These are phyloP conservation scores for Phlyctochytrium bullatum DNA, from an alignment of 192 early-diverging fungal species.

Conservation along the genomic window DNA sequence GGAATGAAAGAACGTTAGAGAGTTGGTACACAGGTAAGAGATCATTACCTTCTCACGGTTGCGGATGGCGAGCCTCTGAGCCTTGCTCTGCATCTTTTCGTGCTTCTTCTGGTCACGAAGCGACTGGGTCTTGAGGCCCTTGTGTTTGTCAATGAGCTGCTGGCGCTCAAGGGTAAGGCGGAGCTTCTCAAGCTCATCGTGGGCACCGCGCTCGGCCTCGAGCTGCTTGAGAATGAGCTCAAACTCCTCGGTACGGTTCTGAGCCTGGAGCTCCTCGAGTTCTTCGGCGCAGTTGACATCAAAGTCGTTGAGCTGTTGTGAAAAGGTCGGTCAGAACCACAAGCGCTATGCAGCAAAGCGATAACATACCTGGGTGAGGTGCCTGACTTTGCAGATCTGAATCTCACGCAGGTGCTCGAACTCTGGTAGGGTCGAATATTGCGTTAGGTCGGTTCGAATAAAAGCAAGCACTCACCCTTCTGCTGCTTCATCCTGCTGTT, in stretches of 20 bases:
- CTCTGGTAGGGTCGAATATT: slow-evolving; percentile 9
- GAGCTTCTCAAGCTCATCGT: slow-evolving; percentile 12
- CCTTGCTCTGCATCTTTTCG: slow-evolving; percentile 10
- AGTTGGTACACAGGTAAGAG: neutral
- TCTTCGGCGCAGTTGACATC: slow-evolving; percentile 23
- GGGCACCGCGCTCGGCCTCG: slow-evolving; percentile 2
- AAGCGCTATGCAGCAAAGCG: neutral
- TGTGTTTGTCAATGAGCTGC: slow-evolving; percentile 20
- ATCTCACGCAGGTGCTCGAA: slow-evolving; percentile 22
- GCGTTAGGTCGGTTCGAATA: neutral
- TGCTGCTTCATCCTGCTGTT: slow-evolving; percentile 21
- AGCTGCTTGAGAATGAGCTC: slow-evolving; percentile 20
- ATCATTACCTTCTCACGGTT: slow-evolving; percentile 15
- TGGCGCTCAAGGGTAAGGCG: slow-evolving; percentile 1
- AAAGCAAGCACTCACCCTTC: slow-evolving; percentile 10
- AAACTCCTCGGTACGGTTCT: slow-evolving; percentile 20
- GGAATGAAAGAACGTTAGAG: neutral
- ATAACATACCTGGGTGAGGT: slow-evolving; percentile 11
- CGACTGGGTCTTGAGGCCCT: slow-evolving; percentile 7
- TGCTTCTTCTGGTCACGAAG: slow-evolving; percentile 19
- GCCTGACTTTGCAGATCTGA: slow-evolving; percentile 22
- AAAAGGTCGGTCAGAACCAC: neutral
- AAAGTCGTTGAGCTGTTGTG: slow-evolving; percentile 22
- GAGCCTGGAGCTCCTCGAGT: slow-evolving; percentile 12
- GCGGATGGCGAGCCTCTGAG: slow-evolving; percentile 8